phyloP scores from a whole-genome alignment of 805 yeast species.

The Starmerella roubikii region DNA sequence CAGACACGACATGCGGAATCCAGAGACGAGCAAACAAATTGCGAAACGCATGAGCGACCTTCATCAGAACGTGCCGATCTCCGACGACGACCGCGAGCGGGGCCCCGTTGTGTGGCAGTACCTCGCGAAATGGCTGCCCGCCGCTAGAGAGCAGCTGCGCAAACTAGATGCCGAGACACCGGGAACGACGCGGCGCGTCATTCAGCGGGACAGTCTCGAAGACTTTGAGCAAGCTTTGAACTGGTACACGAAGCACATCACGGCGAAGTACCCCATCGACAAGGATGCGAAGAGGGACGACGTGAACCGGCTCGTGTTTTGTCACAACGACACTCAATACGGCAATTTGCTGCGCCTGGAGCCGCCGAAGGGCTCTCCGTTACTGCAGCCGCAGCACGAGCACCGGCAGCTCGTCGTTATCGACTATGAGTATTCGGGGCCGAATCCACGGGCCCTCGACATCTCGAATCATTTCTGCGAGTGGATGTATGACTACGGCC shows the following conservation, averaged over 20 bases:
- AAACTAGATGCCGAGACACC: slow-evolving; percentile 29
- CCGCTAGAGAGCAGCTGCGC: slow-evolving; percentile 34
- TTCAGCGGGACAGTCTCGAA: slow-evolving; percentile 17
- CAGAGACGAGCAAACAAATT: slow-evolving; percentile 64
- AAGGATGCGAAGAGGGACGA: too few species aligned
- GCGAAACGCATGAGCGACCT: slow-evolving; percentile 95
- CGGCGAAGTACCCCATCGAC: slow-evolving; percentile 29
- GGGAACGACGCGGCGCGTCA: slow-evolving; percentile 17
- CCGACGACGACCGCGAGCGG: slow-evolving; percentile 37
- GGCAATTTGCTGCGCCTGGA: slow-evolving; percentile 68
- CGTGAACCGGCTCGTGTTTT: slow-evolving; percentile 47
- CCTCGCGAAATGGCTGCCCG: slow-evolving; percentile 55
- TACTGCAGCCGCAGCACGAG: slow-evolving; percentile 34
- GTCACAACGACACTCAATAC: slow-evolving; percentile 95
- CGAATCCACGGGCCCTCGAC: slow-evolving; percentile 79
- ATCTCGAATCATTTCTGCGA: slow-evolving; percentile 87
- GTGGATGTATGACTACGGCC: slow-evolving; percentile 92
- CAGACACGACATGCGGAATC: slow-evolving; percentile 57
- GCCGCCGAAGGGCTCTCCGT: slow-evolving; percentile 39
- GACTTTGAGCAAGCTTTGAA: slow-evolving; percentile 37
- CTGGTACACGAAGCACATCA: slow-evolving; percentile 52
- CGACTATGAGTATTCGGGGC: slow-evolving; percentile 91
- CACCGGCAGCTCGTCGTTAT: slow-evolving; percentile 77
- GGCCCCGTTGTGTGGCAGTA: slow-evolving; percentile 63
- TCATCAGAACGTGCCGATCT: slow-evolving; percentile 63